These are phyloP conservation scores for Penicillium cosmopolitanum DNA, from an alignment of 495 filamentous ascomycete species.

Conservation along the genomic window DNA sequence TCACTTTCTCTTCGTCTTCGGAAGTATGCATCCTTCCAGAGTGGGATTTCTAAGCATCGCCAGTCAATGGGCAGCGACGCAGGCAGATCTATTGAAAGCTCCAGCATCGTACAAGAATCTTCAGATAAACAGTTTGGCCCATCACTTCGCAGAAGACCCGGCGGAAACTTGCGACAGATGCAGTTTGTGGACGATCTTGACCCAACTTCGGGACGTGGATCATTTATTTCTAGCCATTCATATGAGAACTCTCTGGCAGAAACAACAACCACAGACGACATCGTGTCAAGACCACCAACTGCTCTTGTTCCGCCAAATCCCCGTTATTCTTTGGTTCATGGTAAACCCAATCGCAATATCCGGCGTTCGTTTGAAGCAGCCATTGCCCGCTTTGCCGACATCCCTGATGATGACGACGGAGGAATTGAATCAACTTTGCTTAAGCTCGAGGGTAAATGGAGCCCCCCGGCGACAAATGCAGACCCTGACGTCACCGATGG, in stretches of 20 bases:
- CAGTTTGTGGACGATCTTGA: slow-evolving; percentile 73
- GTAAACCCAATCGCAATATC: slow-evolving; percentile 75
- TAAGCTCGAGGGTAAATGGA: slow-evolving; percentile 89
- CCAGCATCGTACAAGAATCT: slow-evolving; percentile 36
- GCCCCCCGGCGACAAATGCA: slow-evolving; percentile 13
- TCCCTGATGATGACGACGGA: slow-evolving; percentile 93
- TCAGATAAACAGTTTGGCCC: slow-evolving; percentile 45
- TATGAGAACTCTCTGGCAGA: slow-evolving; percentile 67
- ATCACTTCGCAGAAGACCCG: slow-evolving; percentile 81
- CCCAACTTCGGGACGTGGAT: slow-evolving; percentile 63
- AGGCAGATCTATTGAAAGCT: slow-evolving; percentile 53
- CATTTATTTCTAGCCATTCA: slow-evolving; percentile 70
- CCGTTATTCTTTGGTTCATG: slow-evolving; percentile 67
- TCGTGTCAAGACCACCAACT: slow-evolving; percentile 35
- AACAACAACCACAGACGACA: slow-evolving; percentile 29
- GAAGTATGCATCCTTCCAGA: slow-evolving; percentile 74
- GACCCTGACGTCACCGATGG: neutral
- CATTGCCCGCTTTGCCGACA: slow-evolving; percentile 82
- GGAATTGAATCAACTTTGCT: slow-evolving; percentile 88
- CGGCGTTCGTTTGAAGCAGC: slow-evolving; percentile 89
- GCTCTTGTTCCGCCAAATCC: slow-evolving; percentile 46
- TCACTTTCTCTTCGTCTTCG: slow-evolving; percentile 51
- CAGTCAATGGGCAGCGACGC: slow-evolving; percentile 64
- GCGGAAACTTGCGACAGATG: slow-evolving; percentile 83
- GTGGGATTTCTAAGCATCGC: slow-evolving; percentile 63